phyloP scores from a whole-genome alignment of 129 eudicot species.

The Flaveria linearis region DNA sequence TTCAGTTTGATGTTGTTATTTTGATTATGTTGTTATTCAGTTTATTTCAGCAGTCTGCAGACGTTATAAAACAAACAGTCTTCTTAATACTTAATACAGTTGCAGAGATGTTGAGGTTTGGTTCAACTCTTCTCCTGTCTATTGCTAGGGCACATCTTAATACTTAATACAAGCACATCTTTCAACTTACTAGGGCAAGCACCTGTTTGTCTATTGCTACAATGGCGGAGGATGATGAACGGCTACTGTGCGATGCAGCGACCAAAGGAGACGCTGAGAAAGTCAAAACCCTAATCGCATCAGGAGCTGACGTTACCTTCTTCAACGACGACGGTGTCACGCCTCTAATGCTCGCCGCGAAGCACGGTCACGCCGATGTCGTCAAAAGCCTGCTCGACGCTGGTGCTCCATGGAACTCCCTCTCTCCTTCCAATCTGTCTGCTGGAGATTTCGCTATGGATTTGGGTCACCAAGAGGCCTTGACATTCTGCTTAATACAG shows the following conservation, averaged over 20 bases:
- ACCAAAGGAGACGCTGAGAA: conserved; percentile 48
- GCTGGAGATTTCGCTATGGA: conserved; percentile 98
- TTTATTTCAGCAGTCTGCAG: too few relatives aligned
- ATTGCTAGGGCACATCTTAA: too few relatives aligned
- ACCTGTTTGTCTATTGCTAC: neutral
- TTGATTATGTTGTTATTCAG: too few relatives aligned
- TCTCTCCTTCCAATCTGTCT: conserved; percentile 73
- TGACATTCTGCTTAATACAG: conserved; percentile 76
- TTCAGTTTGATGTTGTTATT: too few relatives aligned
- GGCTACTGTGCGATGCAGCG: conserved; percentile 71
- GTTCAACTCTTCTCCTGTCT: too few relatives aligned
- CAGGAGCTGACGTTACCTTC: conserved; percentile 77
- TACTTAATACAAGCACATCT: too few relatives aligned
- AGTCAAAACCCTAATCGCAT: conserved; percentile 46
- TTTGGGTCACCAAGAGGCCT: conserved; percentile 77
- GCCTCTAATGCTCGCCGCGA: conserved; percentile 97
- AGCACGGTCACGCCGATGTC: conserved; percentile 59
- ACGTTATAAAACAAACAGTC: too few relatives aligned
- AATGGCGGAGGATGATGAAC: conserved; percentile 54
- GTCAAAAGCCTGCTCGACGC: conserved; percentile 68
- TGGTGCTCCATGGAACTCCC: conserved; percentile 98
- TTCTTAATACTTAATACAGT: too few relatives aligned
- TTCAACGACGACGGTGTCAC: conserved; percentile 73
- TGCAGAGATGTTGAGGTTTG: too few relatives aligned
- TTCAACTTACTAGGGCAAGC: neutral